Conservation (phyloP, 1,139 yeast species). For the Yamadazyma diddensiae region DNA sequence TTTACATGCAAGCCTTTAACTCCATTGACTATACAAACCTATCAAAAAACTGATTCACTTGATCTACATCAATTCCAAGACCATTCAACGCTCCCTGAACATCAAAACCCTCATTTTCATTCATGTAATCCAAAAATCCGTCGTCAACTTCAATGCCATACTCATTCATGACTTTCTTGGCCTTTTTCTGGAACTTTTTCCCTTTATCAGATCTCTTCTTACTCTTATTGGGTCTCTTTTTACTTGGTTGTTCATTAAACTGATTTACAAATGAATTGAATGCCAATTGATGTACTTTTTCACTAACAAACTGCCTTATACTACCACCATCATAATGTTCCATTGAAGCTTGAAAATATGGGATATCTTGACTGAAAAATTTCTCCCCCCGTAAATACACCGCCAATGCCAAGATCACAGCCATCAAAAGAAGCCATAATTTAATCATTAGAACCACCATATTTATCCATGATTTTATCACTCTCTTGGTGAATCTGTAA, state of each 20-base stretch:
- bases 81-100: constrained; percentile 7
- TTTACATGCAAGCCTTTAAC: too few relatives aligned
- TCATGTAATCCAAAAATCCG: constrained; percentile 15
- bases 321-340: constrained; percentile 3
- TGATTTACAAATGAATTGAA: constrained; percentile 3
- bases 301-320: constrained; percentile 1
- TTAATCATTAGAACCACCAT: constrained; percentile 22
- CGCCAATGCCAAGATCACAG: constrained; percentile 12
- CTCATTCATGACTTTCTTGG: constrained; percentile 12
- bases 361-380: constrained; percentile 20
- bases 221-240: neutral
- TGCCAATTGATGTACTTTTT: constrained; percentile 3
- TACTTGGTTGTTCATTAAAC: neutral
- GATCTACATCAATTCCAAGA: constrained; percentile 8
- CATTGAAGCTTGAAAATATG: constrained; percentile 5
- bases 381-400: constrained; percentile 21
- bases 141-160: constrained; percentile 18
- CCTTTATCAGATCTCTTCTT: constrained; percentile 6
- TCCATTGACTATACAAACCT: too few relatives aligned
- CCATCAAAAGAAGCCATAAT: constrained; percentile 12
- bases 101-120: constrained; percentile 9
- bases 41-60: constrained; percentile 4
- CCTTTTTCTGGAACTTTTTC: constrained; percentile 12
- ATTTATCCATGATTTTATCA: constrained; percentile 21
- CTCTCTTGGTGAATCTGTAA: constrained; percentile 9